These are phyloP conservation scores for Crithidia expoeki DNA, from an alignment of 208 protist genomes.

Conservation along the genomic window DNA sequence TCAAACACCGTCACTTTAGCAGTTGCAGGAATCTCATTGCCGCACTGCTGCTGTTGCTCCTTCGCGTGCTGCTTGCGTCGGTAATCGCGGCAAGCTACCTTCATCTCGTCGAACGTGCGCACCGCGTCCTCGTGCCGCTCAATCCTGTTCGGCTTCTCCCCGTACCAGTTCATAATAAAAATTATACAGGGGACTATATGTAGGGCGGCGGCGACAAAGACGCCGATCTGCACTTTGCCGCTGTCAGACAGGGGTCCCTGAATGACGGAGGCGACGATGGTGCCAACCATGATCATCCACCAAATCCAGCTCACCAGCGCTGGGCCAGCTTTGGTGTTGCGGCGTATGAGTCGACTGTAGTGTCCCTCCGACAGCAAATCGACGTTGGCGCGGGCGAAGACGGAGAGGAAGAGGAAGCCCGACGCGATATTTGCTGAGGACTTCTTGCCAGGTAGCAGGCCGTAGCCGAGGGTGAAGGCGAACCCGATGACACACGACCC, in stretches of 20 bases:
- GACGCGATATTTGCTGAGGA: constrained; percentile 29
- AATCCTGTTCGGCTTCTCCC: constrained; percentile 41
- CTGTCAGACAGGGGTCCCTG: constrained; percentile 47
- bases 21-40: background rate
- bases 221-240: constrained; percentile 26
- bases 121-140: constrained; percentile 38
- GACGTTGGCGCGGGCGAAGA: constrained; percentile 44
- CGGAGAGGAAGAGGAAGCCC: constrained; percentile 44
- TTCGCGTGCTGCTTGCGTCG: background rate
- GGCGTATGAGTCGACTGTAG: constrained; percentile 54
- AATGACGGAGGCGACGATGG: constrained; percentile 41
- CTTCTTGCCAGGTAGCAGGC: constrained; percentile 37
- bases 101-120: constrained; percentile 17
- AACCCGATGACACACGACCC: constrained; percentile 31
- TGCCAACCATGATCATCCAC: constrained; percentile 43
- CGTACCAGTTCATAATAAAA: constrained; percentile 58
- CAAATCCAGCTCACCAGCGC: constrained; percentile 55
- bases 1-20: background rate
- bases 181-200: constrained; percentile 37
- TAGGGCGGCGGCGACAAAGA: constrained; percentile 36
- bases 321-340: constrained; percentile 29
- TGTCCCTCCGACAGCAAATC: constrained; percentile 64
- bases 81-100: constrained; percentile 4
- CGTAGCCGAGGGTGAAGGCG: constrained; percentile 34
- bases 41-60: too few relatives aligned